Evolutionary conservation across 2,329 filamentous ascomycete genomes (phyloP).

Genomic region (Aplosporella prunicola): DNA sequence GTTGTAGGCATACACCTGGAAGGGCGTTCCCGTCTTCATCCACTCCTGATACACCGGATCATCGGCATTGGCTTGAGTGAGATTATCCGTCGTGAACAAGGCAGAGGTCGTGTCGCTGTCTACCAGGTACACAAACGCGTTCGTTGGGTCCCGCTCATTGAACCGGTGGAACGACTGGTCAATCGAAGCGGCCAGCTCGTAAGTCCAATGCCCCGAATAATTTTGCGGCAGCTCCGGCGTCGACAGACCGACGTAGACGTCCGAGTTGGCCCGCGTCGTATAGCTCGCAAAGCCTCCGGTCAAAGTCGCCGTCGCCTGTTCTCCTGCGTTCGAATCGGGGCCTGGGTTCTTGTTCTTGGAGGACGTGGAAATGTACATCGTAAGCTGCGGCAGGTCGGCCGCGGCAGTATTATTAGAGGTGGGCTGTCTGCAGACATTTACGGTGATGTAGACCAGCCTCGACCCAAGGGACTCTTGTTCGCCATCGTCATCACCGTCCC

Average conservation of each 20-base stretch:
- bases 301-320: slow-evolving; percentile 44
- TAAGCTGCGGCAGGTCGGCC: slow-evolving; percentile 49
- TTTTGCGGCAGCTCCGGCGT: slow-evolving; percentile 55
- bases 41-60: slow-evolving; percentile 43
- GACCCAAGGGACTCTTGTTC: slow-evolving; percentile 24
- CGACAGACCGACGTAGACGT: slow-evolving; percentile 67
- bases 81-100: slow-evolving; percentile 66
- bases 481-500: slow-evolving; percentile 6
- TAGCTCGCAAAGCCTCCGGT: slow-evolving; percentile 61
- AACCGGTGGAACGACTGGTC: slow-evolving; percentile 66
- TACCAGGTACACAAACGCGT: slow-evolving; percentile 59
- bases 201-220: slow-evolving; percentile 61
- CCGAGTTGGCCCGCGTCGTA: slow-evolving; percentile 50
- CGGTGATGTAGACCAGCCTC: slow-evolving; percentile 64
- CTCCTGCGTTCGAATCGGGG: slow-evolving; percentile 41
- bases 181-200: slow-evolving; percentile 73
- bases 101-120: slow-evolving; percentile 76
- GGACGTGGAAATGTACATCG: slow-evolving; percentile 65
- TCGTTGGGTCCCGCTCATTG: slow-evolving; percentile 39
- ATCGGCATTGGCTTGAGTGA: slow-evolving; percentile 45
- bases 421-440: slow-evolving; percentile 80
- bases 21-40: slow-evolving; percentile 52
- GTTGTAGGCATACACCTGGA: slow-evolving; percentile 68
- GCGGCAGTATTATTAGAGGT: slow-evolving; percentile 41
- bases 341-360: slow-evolving; percentile 56